A percentile compares a stretch with the other conserved stretches of the same genome.
Conservation (phyloP, 495 filamentous ascomycete genomes). For the Astrothelium subdiscretum region DNA sequence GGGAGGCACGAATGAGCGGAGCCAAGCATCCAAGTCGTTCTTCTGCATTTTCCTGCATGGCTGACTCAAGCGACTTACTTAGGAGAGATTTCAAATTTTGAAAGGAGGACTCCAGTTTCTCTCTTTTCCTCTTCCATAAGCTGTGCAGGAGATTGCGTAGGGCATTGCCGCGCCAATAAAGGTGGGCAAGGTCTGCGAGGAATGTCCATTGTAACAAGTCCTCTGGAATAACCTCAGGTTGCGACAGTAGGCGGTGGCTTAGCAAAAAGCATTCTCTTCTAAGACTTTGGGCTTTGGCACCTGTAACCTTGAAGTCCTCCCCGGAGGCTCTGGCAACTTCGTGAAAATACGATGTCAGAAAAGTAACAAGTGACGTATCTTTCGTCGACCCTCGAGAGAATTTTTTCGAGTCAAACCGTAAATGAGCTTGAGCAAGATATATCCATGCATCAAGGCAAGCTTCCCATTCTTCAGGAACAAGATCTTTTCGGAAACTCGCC, state of each 20-base stretch:
- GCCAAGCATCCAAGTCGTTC: constrained; percentile 38
- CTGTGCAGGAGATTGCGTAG: constrained; percentile 32
- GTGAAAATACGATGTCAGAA: constrained; percentile 50
- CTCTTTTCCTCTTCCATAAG: constrained; percentile 35
- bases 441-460: constrained; percentile 70
- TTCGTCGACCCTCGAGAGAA: constrained; percentile 42
- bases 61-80: constrained; percentile 41
- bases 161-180: constrained; percentile 42
- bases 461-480: constrained; percentile 64
- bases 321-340: constrained; percentile 27
- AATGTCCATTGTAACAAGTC: constrained; percentile 44
- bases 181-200: constrained; percentile 42
- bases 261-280: constrained; percentile 53
- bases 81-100: constrained; percentile 37
- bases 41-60: constrained; percentile 21
- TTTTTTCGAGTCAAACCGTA: constrained; percentile 43
- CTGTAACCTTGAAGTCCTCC: constrained; percentile 28
- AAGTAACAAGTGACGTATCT: constrained; percentile 39
- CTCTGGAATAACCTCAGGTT: constrained; percentile 31
- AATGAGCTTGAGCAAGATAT: constrained; percentile 47
- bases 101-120: constrained; percentile 31
- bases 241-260: constrained; percentile 35
- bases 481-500: constrained; percentile 48
- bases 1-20: constrained; percentile 41
- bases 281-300: constrained; percentile 41